These are phyloP conservation scores for Calonectria leucothoes DNA, from an alignment of 2,329 filamentous ascomycete species.

Conservation along the genomic window DNA sequence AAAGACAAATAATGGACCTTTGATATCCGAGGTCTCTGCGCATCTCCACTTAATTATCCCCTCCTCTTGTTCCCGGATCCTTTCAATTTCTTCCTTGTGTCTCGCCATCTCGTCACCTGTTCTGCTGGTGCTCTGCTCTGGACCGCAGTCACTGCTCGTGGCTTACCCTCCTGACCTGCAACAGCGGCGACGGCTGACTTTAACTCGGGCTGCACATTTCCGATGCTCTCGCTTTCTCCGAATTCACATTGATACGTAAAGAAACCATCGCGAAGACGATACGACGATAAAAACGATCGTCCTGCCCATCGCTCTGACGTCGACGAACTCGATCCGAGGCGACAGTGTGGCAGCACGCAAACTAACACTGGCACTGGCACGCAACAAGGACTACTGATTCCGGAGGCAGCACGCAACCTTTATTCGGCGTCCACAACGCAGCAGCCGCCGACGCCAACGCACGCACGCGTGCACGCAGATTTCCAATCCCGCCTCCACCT, in stretches of 20 bases:
- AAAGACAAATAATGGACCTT: conserved; percentile 24
- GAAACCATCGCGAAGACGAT: background rate
- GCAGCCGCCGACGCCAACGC: conserved; percentile 20
- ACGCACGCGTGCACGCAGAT: conserved; percentile 33
- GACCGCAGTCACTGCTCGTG: background rate
- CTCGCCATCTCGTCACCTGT: conserved; percentile 17
- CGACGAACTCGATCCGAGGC: background rate
- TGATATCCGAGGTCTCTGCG: conserved; percentile 20
- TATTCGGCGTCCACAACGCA: conserved; percentile 11
- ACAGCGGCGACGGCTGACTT: background rate
- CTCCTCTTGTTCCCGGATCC: conserved; percentile 12
- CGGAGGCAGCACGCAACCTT: conserved; percentile 3
- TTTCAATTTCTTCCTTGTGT: conserved; percentile 10
- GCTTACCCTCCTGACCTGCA: background rate
- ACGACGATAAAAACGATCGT: background rate
- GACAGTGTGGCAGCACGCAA: background rate
- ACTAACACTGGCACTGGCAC: conserved; percentile 11
- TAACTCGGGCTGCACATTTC: background rate
- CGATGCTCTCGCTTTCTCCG: background rate
- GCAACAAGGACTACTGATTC: background rate
- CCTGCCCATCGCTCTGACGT: conserved; percentile 1
- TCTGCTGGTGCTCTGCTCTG: background rate
- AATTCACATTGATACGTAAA: background rate
- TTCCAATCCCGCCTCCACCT: conserved; percentile 38
- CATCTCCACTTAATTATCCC: conserved; percentile 39